Evolutionary conservation across 2,329 filamentous ascomycete genomes (phyloP), one percentile per base, ranked within the genome.

Genomic region (Epichloe hybrida): DNA sequence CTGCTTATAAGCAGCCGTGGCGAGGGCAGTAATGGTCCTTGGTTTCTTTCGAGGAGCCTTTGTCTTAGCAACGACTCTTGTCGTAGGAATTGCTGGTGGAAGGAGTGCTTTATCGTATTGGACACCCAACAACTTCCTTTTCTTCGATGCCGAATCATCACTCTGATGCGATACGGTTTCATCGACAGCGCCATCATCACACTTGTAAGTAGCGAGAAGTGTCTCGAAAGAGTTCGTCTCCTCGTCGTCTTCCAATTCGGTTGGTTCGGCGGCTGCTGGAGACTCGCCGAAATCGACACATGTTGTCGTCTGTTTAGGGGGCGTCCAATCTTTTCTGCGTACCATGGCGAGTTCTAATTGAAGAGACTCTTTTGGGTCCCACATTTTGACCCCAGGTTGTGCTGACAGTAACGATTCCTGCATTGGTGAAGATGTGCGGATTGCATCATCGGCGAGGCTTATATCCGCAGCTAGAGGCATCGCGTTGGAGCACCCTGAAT

Each of bases 11-110:
- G 80, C 79, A 12, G 86, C 83, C 1, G 83, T 91, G 11, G 87
- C 86, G 47, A 86, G 69, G 40, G 81, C 86, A 0, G 88, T 95
- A 51, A 95, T 83, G 0, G 88, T 94, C 40, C 80, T 80, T 0
- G 81, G 68, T 63, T 84, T 90, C 66, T 86, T 88, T 64, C 79
- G 81, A 3, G 74, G 68, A 4, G 72, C 69, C 56, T 80, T 84
- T 21, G 66, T 62, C 60, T 77, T 79, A 1, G 59, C 55, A 0
- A 67, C 67, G 1, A 66, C 65, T 17, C 59, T 63, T 42, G 61
- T 54, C 6, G 35, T 13, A n/a, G 41, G 2, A 21, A 23, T 15
- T 39, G 36, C 7, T 23, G 36, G 15, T n/a, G 13, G 31, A 5
- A 23, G n/a, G 9, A 27, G 11, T 17, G 36, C 11, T 23, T 27